Conservation (phyloP, 345 rosid genomes). For the Salix koriyanagi region DNA sequence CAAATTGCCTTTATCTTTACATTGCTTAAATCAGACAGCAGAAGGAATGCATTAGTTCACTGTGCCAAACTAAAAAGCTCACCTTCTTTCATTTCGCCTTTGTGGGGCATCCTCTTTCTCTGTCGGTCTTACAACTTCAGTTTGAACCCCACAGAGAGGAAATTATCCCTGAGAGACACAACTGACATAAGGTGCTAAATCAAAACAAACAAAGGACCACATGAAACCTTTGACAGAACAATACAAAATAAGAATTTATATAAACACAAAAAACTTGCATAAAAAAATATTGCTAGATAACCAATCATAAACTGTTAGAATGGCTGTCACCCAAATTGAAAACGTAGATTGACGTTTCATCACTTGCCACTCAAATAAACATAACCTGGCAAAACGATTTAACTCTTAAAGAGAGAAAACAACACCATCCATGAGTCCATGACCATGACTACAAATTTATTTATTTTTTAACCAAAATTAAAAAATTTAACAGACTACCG, state of each 20-base stretch:
- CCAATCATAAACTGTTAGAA: background rate
- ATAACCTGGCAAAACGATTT: background rate
- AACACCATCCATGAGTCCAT: background rate
- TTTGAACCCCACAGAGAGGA: slow-evolving; percentile 56
- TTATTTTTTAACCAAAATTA: no score
- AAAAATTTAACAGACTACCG: background rate
- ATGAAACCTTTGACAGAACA: no score
- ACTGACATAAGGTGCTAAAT: background rate
- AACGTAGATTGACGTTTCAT: background rate
- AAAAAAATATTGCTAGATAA: no score
- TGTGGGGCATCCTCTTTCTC: background rate
- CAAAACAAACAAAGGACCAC: background rate
- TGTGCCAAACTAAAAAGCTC: background rate
- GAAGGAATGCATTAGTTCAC: background rate
- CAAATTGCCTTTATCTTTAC: background rate
- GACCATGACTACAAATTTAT: background rate
- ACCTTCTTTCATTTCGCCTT: background rate
- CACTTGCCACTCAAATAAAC: background rate
- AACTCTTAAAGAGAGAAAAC: background rate
- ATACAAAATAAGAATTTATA: no score
- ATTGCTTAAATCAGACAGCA: background rate
- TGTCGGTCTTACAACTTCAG: slow-evolving; percentile 36
- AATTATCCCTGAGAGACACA: slow-evolving; percentile 45
- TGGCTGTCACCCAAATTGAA: background rate
- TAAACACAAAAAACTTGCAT: background rate